A percentile compares a stretch with the other conserved stretches of the same genome.
phyloP scores from a whole-genome alignment of 2,329 filamentous ascomycete species.

The Penicillium sp. region DNA sequence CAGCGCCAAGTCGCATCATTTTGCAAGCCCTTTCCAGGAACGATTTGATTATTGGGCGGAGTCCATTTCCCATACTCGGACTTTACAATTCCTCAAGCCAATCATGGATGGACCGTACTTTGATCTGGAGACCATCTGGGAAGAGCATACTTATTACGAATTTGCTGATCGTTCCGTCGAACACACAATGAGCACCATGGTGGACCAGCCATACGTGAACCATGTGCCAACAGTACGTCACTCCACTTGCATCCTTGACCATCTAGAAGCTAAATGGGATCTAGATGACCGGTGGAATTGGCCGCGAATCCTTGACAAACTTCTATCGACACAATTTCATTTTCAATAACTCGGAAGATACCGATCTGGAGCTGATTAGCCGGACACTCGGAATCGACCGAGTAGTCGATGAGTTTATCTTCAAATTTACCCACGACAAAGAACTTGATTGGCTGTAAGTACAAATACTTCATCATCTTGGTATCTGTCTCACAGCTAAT shows the following conservation, averaged over 20 bases:
- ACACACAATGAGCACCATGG: slow-evolving; percentile 1
- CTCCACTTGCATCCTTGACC: too few species aligned
- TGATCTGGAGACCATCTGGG: slow-evolving; percentile 42
- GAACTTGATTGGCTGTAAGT: slow-evolving; percentile 2
- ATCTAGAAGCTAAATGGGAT: not conserved
- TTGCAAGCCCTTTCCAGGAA: slow-evolving; percentile 1
- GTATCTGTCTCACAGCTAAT: not conserved
- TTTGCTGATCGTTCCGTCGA: slow-evolving; percentile 1
- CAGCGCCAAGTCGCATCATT: not conserved
- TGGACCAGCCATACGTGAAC: slow-evolving; percentile 2
- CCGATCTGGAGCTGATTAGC: not conserved
- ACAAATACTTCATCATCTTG: not conserved
- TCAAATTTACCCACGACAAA: slow-evolving; percentile 1
- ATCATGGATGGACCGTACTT: slow-evolving; percentile 64
- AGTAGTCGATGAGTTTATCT: slow-evolving; percentile 2
- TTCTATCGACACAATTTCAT: slow-evolving; percentile 63
- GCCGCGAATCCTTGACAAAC: not conserved
- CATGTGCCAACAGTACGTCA: not conserved
- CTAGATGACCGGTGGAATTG: not conserved
- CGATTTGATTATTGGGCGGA: slow-evolving; percentile 49
- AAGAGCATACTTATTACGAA: slow-evolving; percentile 2
- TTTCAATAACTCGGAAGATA: slow-evolving; percentile 56
- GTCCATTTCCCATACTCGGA: slow-evolving; percentile 64
- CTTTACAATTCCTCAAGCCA: slow-evolving; percentile 63
- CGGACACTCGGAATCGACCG: slow-evolving; percentile 1